Percentiles rank a stretch among this genome's conserved stretches.
These are phyloP conservation scores for Paspalum notatum DNA, from an alignment of 176 grass and related monocot genomes.

Conservation along the genomic window DNA sequence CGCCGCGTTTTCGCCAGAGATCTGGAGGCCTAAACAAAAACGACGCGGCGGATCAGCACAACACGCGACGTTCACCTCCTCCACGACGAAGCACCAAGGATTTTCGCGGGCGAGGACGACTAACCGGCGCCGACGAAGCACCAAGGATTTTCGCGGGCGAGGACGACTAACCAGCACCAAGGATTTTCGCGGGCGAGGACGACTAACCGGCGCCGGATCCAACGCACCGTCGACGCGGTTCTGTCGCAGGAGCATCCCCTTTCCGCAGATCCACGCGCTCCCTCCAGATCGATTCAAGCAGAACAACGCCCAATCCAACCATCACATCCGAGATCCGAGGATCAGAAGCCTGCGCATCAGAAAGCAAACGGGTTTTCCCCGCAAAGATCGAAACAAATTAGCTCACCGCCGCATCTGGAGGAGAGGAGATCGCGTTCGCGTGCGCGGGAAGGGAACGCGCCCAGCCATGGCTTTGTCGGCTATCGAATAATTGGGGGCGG, in stretches of 20 bases:
- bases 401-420: neutral
- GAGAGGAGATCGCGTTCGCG: neutral
- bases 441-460: neutral
- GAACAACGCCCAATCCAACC: neutral
- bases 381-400: neutral
- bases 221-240: neutral
- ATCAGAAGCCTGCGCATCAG: conserved; percentile 5
- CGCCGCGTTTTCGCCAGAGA: neutral
- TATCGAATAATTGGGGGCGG: neutral
- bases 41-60: neutral
- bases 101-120: rapidly evolving
- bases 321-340: neutral
- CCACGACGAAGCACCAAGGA: rapidly evolving
- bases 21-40: neutral
- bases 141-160: rapidly evolving
- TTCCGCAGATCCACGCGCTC: neutral
- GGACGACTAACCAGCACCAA: too few relatives aligned
- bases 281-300: neutral
- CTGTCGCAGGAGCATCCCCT: neutral
- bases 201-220: neutral
- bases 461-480: neutral
- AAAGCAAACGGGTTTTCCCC: neutral
- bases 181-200: rapidly evolving
- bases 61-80: rapidly evolving
- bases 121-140: too few relatives aligned